Evolutionary conservation across 345 rosid species (phyloP).

Genomic region (Eucalyptus cloeziana): DNA sequence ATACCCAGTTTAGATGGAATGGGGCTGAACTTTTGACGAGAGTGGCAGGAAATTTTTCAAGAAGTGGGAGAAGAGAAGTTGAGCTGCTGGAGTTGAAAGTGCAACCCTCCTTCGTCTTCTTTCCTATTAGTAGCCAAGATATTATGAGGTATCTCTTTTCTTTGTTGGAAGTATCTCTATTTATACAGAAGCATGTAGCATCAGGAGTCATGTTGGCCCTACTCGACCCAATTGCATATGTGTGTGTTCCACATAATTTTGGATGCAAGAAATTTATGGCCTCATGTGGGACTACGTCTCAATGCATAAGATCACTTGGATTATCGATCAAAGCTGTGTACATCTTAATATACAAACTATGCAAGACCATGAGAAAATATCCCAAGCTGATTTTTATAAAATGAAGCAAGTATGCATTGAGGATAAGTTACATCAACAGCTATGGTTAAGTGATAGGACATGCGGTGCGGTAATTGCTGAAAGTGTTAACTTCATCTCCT

Average conservation of each 20-base stretch:
- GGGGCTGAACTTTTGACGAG: constrained; percentile 93
- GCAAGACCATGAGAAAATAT: background rate
- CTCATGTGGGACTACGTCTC: background rate
- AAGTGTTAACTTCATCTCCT: background rate
- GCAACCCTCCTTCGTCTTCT: constrained; percentile 48
- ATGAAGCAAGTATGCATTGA: background rate
- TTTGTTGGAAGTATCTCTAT: background rate
- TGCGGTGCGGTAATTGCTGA: background rate
- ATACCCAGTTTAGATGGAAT: constrained; percentile 69
- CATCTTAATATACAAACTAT: background rate
- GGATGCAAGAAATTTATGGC: background rate
- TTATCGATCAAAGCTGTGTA: background rate
- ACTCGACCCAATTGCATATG: background rate
- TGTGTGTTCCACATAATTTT: background rate
- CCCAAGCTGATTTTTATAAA: background rate
- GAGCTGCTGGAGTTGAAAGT: constrained; percentile 33
- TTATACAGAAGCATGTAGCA: background rate
- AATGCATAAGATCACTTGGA: background rate
- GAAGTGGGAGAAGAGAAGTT: constrained; percentile 7
- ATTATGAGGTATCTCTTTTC: constrained; percentile 41
- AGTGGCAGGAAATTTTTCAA: constrained; percentile 46
- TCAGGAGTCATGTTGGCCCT: background rate
- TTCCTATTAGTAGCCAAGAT: constrained; percentile 56
- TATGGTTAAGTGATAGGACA: background rate
- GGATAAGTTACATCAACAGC: background rate